Percentiles rank a stretch among this genome's conserved stretches.
Conservation (phyloP, 805 yeast genomes). For the Tetrapisispora arboricola region DNA sequence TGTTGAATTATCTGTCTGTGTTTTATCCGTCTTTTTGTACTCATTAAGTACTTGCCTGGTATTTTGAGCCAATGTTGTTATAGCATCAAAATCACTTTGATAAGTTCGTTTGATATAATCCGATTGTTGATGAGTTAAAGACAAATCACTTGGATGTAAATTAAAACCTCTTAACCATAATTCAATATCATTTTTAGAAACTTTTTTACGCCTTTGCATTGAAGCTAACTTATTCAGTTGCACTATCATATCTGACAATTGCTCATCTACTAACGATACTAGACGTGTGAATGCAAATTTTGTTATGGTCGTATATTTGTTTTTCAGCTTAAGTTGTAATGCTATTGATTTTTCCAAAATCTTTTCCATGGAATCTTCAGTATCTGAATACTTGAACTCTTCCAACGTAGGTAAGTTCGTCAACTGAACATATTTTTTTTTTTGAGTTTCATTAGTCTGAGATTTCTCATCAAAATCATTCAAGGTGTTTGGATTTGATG, state of each 20-base stretch:
- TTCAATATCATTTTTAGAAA: slow-evolving; percentile 42
- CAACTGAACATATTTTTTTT: slow-evolving; percentile 8
- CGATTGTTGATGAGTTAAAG: slow-evolving; percentile 27
- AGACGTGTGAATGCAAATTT: slow-evolving; percentile 33
- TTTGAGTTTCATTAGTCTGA: background rate
- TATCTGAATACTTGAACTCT: slow-evolving; percentile 10
- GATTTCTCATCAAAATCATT: background rate
- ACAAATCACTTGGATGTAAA: slow-evolving; percentile 33
- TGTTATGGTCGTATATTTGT: slow-evolving; percentile 23
- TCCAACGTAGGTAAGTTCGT: slow-evolving; percentile 16
- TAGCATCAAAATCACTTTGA: slow-evolving; percentile 6
- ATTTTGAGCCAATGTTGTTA: slow-evolving; percentile 5
- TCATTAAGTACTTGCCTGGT: slow-evolving; percentile 6
- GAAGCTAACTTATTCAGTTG: slow-evolving; percentile 43
- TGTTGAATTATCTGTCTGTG: slow-evolving; percentile 5
- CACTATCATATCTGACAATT: slow-evolving; percentile 31
- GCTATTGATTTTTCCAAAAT: slow-evolving; percentile 29
- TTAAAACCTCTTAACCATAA: slow-evolving; percentile 36
- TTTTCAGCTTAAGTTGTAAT: slow-evolving; percentile 28
- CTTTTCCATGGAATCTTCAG: slow-evolving; percentile 8
- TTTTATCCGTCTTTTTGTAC: slow-evolving; percentile 8
- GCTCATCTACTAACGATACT: slow-evolving; percentile 27
- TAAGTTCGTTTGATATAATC: slow-evolving; percentile 13
- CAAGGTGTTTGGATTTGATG: no score
- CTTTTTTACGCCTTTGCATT: slow-evolving; percentile 48